Evolutionary conservation across 2,329 filamentous ascomycete species (phyloP), one percentile per base, ranked within the genome.

Genomic region (Rhinocladiella mackenziei): DNA sequence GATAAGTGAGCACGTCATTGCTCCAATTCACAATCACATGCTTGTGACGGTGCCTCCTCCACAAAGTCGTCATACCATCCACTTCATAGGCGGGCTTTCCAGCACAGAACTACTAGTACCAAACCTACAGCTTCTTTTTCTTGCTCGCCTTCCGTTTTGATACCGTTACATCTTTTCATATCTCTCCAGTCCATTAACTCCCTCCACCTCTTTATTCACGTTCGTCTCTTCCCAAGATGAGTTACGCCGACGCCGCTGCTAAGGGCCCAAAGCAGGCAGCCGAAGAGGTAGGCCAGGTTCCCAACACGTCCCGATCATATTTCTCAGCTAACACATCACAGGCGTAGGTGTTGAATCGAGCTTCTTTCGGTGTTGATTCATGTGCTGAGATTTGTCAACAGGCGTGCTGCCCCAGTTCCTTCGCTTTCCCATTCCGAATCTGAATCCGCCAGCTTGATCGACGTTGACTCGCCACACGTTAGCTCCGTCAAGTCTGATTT

Each of bases 161-260:
- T 35, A 22, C 26, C 34, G 22, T 14, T 38, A 14, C 20, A 4
- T 14, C 23, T 28, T 28, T 11, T 5, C n/a, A 5, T 18, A 6
- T 18, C 20, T 15, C 6, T 5, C n/a, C 14, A 25, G 9, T 14
- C 8, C 15, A 14, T 25, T 18, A n/a, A 11, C 5, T 28, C 20
- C n/a, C 4, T 15, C 26, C n/a, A 35, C 34, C 7, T 18, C 28
- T 43, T 17, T 8, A 25, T 33, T 32, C 37, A 5, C 20, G 11
- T 22, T 22, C 22, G 8, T 20, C 32, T 26, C 43, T 29, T 9
- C 11, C 30, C 48, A 62, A 37, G 41, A 73, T 73, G 70, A 72
- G 68, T 50, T 73, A 73, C 60, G 70, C 71, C 52, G 63, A 69
- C 56, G 67, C 66, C 58, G 70, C 69, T 41, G 66, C 69, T 33